A percentile compares a stretch with the other conserved stretches of the same genome.
phyloP scores from a whole-genome alignment of 768 basidiomycete species.

The Russula abietina region DNA sequence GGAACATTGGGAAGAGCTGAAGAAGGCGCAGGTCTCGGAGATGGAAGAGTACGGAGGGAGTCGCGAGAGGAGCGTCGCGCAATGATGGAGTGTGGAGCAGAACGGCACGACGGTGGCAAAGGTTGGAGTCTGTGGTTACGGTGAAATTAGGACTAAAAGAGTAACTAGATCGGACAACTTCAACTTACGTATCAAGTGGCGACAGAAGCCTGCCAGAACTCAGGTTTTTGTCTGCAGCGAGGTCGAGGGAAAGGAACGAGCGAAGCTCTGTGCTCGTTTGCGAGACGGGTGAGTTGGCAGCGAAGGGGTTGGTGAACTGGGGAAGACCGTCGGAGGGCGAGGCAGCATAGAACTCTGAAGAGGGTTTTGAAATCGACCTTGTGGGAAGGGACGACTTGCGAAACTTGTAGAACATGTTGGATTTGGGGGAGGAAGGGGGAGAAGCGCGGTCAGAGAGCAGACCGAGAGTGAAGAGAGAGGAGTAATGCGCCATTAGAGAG shows the following conservation, averaged over 20 bases:
- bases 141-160: neutral
- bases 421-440: constrained; percentile 13
- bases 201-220: constrained; percentile 32
- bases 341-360: neutral
- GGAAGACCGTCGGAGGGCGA: neutral
- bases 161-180: neutral
- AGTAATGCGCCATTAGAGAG: constrained; percentile 22
- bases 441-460: constrained; percentile 21
- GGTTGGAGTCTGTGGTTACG: constrained; percentile 22
- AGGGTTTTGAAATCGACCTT: neutral
- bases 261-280: constrained; percentile 28
- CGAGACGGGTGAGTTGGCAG: neutral
- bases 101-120: neutral
- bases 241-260: constrained; percentile 66
- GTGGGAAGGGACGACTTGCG: constrained; percentile 25
- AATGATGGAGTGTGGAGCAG: constrained; percentile 19
- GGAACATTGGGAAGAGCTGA: constrained; percentile 45
- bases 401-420: constrained; percentile 16
- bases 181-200: constrained; percentile 30
- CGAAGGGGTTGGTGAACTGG: constrained; percentile 22
- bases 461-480: constrained; percentile 23
- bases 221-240: constrained; percentile 47
- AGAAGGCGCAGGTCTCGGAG: constrained; percentile 55
- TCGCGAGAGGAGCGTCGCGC: constrained; percentile 37
- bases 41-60: constrained; percentile 47